Evolutionary conservation across 1,284 basidiomycete species (phyloP), one percentile per base, ranked within the genome.

Genomic region (Filobasidium uniguttulatum): DNA sequence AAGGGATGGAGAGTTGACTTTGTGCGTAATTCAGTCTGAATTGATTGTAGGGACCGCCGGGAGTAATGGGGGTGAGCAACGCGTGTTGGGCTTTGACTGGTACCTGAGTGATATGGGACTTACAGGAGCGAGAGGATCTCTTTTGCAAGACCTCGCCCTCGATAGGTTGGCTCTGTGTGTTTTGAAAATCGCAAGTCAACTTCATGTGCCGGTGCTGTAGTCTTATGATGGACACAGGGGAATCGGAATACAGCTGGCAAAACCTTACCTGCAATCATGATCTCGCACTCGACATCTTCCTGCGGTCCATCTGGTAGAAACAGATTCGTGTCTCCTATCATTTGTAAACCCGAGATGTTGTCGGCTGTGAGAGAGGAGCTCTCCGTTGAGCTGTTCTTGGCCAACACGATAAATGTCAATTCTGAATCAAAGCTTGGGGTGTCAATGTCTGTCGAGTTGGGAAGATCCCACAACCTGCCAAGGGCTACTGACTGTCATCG

Each of bases 311-410:
- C 77, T 22, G 81, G 81, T 49, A 94, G 69, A 65, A 96, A 94
- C 25, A 94, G 69, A 63, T 96, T 96, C 35, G 91, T 87, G 62
- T 96, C 90, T 28, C 91, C 91, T 14, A 87, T 74, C 89, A 94
- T 91, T 9, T 4, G 63, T 50, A n/a, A 58, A 48, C 10, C 78
- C 56, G 64, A 2, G 56, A 54, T 19, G 20, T 54, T 34, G 48
- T 38, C 3, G 23, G 44, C 12, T 20, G 64, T 40, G 8, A 49
- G 40, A 0, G 47, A 25, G 1, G 48, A 33, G 14, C 48, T 37
- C 45, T 50, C 23, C 37, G 54, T 40, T 14, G 29, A 28, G n/a
- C 28, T n/a, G 5, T 60, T 63, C 20, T 74, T 71, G 5, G 76
- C 77, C 29, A 90, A 78, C 44, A 94, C 71, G 67, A 96, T 93